Evolutionary conservation across 441 rosid species (phyloP).

Genomic region (Adansonia madagascariensis): DNA sequence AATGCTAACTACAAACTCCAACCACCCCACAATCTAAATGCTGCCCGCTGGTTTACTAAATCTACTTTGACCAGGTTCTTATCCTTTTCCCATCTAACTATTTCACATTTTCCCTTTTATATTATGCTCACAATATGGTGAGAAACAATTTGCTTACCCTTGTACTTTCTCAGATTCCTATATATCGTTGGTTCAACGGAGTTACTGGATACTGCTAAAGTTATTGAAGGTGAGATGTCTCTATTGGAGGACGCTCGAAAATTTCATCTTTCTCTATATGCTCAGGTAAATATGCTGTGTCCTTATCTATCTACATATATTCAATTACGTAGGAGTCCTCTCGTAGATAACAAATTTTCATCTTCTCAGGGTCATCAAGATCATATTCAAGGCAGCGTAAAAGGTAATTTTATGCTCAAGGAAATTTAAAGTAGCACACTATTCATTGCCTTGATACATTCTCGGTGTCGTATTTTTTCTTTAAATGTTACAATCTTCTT

Average conservation of each 20-base stretch:
- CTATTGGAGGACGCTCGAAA: slow-evolving; percentile 67
- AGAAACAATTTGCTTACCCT: not conserved
- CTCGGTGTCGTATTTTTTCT: not conserved
- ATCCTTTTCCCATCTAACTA: not conserved
- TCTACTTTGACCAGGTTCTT: slow-evolving; percentile 61
- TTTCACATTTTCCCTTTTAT: slow-evolving; percentile 2
- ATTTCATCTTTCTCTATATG: slow-evolving; percentile 57
- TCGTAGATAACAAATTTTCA: not conserved
- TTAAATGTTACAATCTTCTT: not conserved
- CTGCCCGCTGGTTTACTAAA: slow-evolving; percentile 60
- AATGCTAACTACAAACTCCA: slow-evolving; percentile 52
- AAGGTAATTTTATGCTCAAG: slow-evolving; percentile 24
- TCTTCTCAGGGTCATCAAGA: slow-evolving; percentile 31
- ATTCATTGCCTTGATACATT: slow-evolving; percentile 13
- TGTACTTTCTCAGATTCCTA: slow-evolving; percentile 46
- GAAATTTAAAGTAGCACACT: slow-evolving; percentile 7
- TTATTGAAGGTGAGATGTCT: slow-evolving; percentile 57
- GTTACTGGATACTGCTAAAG: slow-evolving; percentile 41
- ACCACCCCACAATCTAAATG: slow-evolving; percentile 36
- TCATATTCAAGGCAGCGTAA: slow-evolving; percentile 21
- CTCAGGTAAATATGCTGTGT: slow-evolving; percentile 42
- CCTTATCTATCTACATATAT: not conserved
- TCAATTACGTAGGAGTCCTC: not conserved
- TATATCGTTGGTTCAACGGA: slow-evolving; percentile 45
- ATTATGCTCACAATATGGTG: not conserved